phyloP scores from a whole-genome alignment of 1,139 yeast genomes.

The Zygoascus meyerae region DNA sequence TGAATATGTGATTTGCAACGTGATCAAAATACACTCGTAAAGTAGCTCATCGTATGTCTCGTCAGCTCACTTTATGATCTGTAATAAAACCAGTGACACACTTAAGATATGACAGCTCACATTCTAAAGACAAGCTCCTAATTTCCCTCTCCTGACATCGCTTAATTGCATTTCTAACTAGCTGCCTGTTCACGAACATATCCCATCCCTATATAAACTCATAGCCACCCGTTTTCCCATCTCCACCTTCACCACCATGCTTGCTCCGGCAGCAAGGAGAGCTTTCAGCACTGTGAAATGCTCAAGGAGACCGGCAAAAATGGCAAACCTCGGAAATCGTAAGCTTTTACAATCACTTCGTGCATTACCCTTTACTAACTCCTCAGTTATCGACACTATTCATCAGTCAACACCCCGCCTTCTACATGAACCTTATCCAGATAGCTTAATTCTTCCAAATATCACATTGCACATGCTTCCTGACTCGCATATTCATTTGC shows the following conservation, averaged over 20 bases:
- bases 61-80: too few species aligned
- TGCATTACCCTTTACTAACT: neutral
- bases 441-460: constrained; percentile 43
- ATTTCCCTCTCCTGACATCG: neutral
- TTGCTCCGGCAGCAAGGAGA: neutral
- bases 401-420: constrained; percentile 52
- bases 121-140: neutral
- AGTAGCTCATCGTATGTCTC: too few species aligned
- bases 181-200: too few species aligned
- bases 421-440: constrained; percentile 47
- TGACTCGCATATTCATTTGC: constrained; percentile 52
- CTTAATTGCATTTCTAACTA: neutral
- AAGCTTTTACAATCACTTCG: neutral
- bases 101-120: too few species aligned
- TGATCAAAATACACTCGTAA: too few species aligned
- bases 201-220: too few species aligned
- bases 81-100: too few species aligned
- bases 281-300: neutral
- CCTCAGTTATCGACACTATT: constrained; percentile 44
- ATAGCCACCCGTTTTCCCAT: too few species aligned
- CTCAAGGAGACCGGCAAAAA: constrained; percentile 5
- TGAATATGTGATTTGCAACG: too few species aligned
- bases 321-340: constrained; percentile 52
- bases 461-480: constrained; percentile 63
- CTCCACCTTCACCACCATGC: constrained; percentile 5